Evolutionary conservation across 1,139 yeast species (phyloP).

Genomic region (Nakaseomyces sp.): DNA sequence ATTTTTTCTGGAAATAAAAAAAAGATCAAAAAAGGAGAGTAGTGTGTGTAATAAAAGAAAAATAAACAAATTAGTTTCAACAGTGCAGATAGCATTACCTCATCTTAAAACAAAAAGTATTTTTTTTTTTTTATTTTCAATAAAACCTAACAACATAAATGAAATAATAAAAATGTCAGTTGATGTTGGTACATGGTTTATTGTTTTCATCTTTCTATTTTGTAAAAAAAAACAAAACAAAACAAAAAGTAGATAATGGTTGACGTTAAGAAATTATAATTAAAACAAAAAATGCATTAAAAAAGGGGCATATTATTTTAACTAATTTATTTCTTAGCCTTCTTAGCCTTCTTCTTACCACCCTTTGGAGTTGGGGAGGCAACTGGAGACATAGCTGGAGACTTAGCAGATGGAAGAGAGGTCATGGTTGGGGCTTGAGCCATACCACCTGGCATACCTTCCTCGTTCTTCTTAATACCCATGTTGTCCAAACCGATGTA

Average conservation of each 20-base stretch:
- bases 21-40: not conserved
- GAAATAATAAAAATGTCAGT: not conserved
- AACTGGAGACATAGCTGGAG: constrained; percentile 4
- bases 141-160: too few relatives aligned
- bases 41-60: not conserved
- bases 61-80: not conserved
- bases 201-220: too few relatives aligned
- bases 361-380: constrained; percentile 6
- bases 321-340: constrained; percentile 10
- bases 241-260: too few relatives aligned
- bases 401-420: not conserved
- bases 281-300: too few relatives aligned
- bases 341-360: constrained; percentile 13
- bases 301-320: not conserved
- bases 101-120: not conserved
- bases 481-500: constrained; percentile 19
- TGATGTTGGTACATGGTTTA: not conserved
- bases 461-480: not conserved
- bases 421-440: constrained; percentile 1
- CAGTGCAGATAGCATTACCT: not conserved
- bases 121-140: not conserved
- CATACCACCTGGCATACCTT: constrained; percentile 2
- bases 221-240: not conserved
- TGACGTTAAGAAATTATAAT: constrained; percentile 6
- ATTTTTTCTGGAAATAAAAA: too few relatives aligned